Evolutionary conservation across 306 rosid genomes (phyloP), one percentile per base, ranked within the genome.

Genomic region (Echinosophora koreensis): DNA sequence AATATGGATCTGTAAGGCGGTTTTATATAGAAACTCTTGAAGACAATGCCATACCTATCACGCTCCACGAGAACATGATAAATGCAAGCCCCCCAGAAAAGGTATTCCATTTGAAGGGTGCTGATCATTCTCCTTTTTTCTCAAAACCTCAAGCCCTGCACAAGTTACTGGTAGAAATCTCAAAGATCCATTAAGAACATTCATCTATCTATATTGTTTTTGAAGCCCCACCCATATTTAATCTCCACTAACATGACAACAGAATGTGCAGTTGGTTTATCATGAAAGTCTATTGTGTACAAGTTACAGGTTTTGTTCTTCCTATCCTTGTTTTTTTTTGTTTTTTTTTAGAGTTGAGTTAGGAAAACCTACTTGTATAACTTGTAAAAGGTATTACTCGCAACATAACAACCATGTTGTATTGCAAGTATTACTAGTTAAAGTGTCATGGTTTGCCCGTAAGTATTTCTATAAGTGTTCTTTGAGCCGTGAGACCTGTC

Each of bases 51-150:
- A 87, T 90, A 78, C 88, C 98, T n/a, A 81, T 79, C 46, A 37
- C 88, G 3, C 83, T 86, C 47, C 99, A 96, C 69, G 94, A 91
- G 73, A 78, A 72, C 79, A 96, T 96, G 96, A 87, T 91, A 74
- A 87, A 89, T 10, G 87, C 82, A 30, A 90, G 87, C 78, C 90
- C 93, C 96, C 98, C 98, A 0, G 94, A 96, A 54, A 84, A 83
- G 69, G 93, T 96, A 54, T 87, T 92, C 71, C 80, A 81, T 47
- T 57, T 96, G 55, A 96, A 96, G 80, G 93, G 94, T 4, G 96
- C 98, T 1, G 98, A 96, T 82, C 99, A 96, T 82, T 88, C 98
- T 1, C 99, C n/a, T n/a, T n/a, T n/a, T n/a, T n/a, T n/a, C n/a
- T n/a, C n/a, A n/a, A n/a, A n/a, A n/a, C n/a, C n/a, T n/a, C n/a